Evolutionary conservation across 768 basidiomycete species (phyloP), one percentile per base, ranked within the genome.

Genomic region (Antrodiella citrinella): DNA sequence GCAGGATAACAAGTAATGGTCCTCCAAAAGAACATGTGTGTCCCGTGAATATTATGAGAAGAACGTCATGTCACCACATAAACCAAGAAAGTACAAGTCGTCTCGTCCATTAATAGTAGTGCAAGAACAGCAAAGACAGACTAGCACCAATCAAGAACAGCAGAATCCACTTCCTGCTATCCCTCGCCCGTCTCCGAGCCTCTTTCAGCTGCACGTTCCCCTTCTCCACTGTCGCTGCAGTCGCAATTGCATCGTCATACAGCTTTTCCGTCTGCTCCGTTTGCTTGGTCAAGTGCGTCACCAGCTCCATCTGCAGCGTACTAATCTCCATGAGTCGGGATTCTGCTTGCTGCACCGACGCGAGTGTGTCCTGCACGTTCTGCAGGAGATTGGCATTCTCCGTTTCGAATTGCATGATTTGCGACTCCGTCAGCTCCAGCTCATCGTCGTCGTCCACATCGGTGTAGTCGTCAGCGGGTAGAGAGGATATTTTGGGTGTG

Each of bases 111-210:
- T 69, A 90, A 68, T 96, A 97, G 67, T 86, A 84, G 66, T 98
- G 93, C 58, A 98, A 67, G 76, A 97, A 99, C 42, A 99, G 72
- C 55, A 99, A 65, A 44, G 91, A 91, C 57, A 96, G 66, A 65
- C 87, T 91, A 5, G 95, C 92, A 15, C 94, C 91, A 38, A 98
- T 72, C 50, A 99, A 76, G 68, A 99, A 97, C 19, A 96, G 70
- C 38, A 99, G 70, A 56, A 99, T 79, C 69, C 91, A 98, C 56
- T 93, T 70, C 65, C 96, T 75, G 38, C 89, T 80, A 58, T 96
- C 94, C 58, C 86, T 82, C 24, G 86, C 87, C 50, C 93, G 75
- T 65, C 90, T 76, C 64, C 82, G 82, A 13, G 96, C 95, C 70
- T 93, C 91, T 64, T 79, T 83, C 50, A 99, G 74, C 67, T 99